Evolutionary conservation across 352 stramenopile genomes (phyloP).

Genomic region (Globisporangium nodosum): DNA sequence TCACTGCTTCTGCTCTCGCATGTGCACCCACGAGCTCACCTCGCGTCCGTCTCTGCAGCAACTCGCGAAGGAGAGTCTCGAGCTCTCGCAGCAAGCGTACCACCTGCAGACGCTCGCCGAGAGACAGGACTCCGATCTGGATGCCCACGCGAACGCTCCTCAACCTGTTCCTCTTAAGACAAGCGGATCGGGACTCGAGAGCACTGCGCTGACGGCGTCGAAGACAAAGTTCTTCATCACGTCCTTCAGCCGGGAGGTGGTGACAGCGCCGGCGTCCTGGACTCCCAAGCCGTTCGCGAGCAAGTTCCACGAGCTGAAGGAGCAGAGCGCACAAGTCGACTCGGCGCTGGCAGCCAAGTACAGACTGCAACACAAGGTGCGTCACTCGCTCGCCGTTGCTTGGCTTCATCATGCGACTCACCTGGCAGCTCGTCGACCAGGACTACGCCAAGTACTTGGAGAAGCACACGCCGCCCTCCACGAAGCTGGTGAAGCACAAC

Average conservation of each 20-base stretch:
- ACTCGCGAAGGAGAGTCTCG: constrained; percentile 31
- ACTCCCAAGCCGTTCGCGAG: constrained; percentile 2
- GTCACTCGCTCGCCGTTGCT: not conserved
- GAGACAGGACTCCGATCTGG: constrained; percentile 1
- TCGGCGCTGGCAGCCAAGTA: constrained; percentile 32
- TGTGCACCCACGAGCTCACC: not conserved
- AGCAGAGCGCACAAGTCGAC: constrained; percentile 22
- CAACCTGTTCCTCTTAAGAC: not conserved
- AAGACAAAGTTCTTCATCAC: constrained; percentile 38
- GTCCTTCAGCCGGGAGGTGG: constrained; percentile 18
- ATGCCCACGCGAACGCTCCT: not conserved
- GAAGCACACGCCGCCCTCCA: constrained; percentile 23
- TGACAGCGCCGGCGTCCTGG: not conserved
- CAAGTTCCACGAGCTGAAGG: constrained; percentile 30
- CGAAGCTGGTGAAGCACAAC: constrained; percentile 29
- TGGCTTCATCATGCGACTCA: not conserved
- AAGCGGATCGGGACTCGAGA: not conserved
- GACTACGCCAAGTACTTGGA: constrained; percentile 41
- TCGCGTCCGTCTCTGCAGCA: constrained; percentile 11
- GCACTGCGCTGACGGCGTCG: constrained; percentile 7
- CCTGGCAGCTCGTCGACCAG: constrained; percentile 9
- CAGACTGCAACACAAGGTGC: constrained; percentile 39
- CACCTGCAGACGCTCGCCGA: constrained; percentile 40
- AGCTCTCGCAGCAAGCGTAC: constrained; percentile 48
- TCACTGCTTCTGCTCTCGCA: not conserved